Evolutionary conservation across 1,139 yeast species (phyloP).

Genomic region (Torulaspora pretoriensis): DNA sequence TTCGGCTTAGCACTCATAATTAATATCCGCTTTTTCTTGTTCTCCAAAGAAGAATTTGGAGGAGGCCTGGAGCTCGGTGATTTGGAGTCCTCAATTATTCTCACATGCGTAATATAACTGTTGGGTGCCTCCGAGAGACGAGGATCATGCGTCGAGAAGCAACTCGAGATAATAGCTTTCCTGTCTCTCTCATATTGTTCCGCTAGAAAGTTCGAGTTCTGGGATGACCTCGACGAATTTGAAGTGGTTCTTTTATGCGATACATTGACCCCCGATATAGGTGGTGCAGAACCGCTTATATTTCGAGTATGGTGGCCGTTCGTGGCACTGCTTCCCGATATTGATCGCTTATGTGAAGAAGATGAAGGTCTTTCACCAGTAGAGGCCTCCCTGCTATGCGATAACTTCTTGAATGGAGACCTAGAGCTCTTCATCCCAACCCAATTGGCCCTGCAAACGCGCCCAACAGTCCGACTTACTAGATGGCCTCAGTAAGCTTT

Average conservation of each 20-base stretch:
- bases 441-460: not conserved
- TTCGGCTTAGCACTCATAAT: constrained; percentile 45
- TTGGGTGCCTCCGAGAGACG: constrained; percentile 42
- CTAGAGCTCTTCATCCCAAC: constrained; percentile 19
- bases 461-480: not conserved
- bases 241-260: constrained; percentile 30
- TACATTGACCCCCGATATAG: constrained; percentile 18
- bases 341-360: constrained; percentile 19
- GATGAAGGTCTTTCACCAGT: constrained; percentile 24
- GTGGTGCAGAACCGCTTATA: constrained; percentile 18
- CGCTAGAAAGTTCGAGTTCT: constrained; percentile 41
- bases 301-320: constrained; percentile 13
- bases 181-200: constrained; percentile 51
- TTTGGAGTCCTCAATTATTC: constrained; percentile 51
- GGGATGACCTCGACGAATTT: constrained; percentile 32
- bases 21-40: constrained; percentile 46
- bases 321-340: constrained; percentile 17
- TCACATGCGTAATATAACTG: constrained; percentile 56
- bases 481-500: not conserved
- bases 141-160: constrained; percentile 43
- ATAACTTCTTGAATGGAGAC: constrained; percentile 36
- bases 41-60: constrained; percentile 37
- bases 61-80: constrained; percentile 48
- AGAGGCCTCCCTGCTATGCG: constrained; percentile 36
- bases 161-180: constrained; percentile 41